Base-by-base conservation (phyloP, 2,329 filamentous ascomycete species). In the Aspergillus sergii region DNA sequence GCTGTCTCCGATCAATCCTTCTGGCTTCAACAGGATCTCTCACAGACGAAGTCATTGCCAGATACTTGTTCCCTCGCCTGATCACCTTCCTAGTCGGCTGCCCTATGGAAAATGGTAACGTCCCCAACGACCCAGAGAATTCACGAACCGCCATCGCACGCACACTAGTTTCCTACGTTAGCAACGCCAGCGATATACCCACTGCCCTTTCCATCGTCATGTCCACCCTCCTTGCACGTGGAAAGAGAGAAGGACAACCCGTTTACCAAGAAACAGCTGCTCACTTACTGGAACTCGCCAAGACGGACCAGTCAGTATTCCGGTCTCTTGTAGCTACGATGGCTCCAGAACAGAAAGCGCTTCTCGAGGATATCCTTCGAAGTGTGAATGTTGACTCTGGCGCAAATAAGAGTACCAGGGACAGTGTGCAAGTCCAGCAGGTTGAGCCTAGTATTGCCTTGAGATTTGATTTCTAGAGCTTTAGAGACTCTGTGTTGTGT, bases 1-100 rank as follows among this genome's bases (percentile, higher is more conserved):
- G 93, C 73, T 99, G 95, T 78, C 88, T 94, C 68, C 89, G 94
- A 61, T 95, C 93, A 9, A 85, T 98, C 9, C 84, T 98, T 34
- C 81, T 97, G 82, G 90, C 70, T 80, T 86, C 59, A 71, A 79
- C 58, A 81, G 88, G 67, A 85, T 89, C 64, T 68, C 73, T 84
- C 0, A 88, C 91, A 23, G 90, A 93, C 73, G 86, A 93, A 69
- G 88, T 86, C 64, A 89, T 98, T 58, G 86, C 89, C 2, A 86
- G 91, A 57, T 89, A 90, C 68, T 82, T 97, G 57, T 83, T 94
- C 57, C 91, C 93, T 1, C 88, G 89, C 21, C 83, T 96, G 23
- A 81, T 98, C 55, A 81, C 85, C 16, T 98, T 97, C 78, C 84
- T 93, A 8, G 86, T 88, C 41, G 71, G 73, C 36, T 74, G 75